Conservation (phyloP, 164 flowering plant genomes). For the Annona cherimola region DNA sequence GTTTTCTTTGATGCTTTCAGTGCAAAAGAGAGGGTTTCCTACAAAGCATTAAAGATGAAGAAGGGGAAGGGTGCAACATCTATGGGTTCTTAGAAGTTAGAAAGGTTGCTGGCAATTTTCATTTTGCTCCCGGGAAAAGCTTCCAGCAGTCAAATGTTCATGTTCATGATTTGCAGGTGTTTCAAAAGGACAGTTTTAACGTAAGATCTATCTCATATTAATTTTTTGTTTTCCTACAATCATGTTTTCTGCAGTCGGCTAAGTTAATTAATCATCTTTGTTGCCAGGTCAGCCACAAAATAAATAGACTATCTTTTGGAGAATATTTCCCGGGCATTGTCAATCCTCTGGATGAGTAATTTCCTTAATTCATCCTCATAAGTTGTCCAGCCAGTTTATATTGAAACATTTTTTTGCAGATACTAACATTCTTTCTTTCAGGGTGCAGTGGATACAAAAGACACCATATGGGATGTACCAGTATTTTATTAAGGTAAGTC, state of each 20-base stretch:
- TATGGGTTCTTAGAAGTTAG: constrained; percentile 68
- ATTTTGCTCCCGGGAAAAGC: constrained; percentile 70
- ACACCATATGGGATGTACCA: constrained; percentile 60
- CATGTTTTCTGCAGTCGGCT: neutral
- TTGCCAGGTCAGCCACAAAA: constrained; percentile 60
- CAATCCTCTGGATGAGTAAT: constrained; percentile 78
- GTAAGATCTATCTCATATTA: constrained; percentile 28
- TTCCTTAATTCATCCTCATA: neutral
- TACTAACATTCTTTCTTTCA: constrained; percentile 20
- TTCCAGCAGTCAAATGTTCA: constrained; percentile 51
- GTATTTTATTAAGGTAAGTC: constrained; percentile 67
- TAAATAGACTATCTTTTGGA: constrained; percentile 59
- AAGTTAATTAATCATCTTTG: neutral
- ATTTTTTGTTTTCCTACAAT: constrained; percentile 1
- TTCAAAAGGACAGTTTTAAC: constrained; percentile 45
- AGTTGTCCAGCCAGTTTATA: neutral
- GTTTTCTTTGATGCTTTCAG: constrained; percentile 21
- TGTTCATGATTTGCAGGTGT: constrained; percentile 43
- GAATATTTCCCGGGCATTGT: constrained; percentile 59
- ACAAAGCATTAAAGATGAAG: constrained; percentile 61
- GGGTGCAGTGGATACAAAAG: constrained; percentile 59
- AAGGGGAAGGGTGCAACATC: constrained; percentile 85
- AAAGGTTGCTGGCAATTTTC: constrained; percentile 74
- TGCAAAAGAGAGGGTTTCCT: constrained; percentile 75
- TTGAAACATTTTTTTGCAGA: neutral